Evolutionary conservation across 179 eudicot genomes (phyloP).

Genomic region (Carnegiea gigantea): DNA sequence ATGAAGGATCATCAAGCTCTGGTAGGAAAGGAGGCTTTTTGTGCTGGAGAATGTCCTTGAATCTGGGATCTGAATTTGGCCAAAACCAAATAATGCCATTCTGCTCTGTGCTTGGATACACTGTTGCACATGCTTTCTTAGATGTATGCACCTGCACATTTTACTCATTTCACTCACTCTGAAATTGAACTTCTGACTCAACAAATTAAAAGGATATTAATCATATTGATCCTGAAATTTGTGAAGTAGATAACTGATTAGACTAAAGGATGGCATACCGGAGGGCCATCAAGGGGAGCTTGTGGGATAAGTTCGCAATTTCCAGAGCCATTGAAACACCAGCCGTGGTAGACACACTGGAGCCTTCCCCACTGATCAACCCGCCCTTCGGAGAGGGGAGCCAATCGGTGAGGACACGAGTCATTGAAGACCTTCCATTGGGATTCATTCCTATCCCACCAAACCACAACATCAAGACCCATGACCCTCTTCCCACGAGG

Average conservation of each 20-base stretch:
- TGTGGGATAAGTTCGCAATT: constrained; percentile 73
- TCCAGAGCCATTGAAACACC: constrained; percentile 76
- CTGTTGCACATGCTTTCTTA: constrained; percentile 60
- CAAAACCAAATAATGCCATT: constrained; percentile 79
- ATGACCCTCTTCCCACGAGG: constrained; percentile 58
- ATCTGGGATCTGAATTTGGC: constrained; percentile 61
- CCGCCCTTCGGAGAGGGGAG: constrained; percentile 74
- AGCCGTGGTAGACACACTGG: constrained; percentile 84
- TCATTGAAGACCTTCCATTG: constrained; percentile 74
- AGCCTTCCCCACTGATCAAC: constrained; percentile 74
- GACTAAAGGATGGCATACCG: constrained; percentile 29
- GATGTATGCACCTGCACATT: constrained; percentile 53
- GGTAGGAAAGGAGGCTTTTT: constrained; percentile 58
- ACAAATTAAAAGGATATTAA: too few relatives aligned
- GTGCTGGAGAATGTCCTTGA: constrained; percentile 43
- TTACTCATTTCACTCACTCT: background rate
- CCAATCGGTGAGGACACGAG: constrained; percentile 67
- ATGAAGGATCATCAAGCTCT: constrained; percentile 73
- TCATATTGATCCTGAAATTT: too few relatives aligned
- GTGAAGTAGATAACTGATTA: too few relatives aligned
- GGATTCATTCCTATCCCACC: constrained; percentile 67
- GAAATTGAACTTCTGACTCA: background rate
- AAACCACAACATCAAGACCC: constrained; percentile 66
- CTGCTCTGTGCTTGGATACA: constrained; percentile 65
- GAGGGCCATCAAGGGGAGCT: constrained; percentile 71